Conservation (phyloP, 2,329 filamentous ascomycete genomes). For the Talaromyces sp. region DNA sequence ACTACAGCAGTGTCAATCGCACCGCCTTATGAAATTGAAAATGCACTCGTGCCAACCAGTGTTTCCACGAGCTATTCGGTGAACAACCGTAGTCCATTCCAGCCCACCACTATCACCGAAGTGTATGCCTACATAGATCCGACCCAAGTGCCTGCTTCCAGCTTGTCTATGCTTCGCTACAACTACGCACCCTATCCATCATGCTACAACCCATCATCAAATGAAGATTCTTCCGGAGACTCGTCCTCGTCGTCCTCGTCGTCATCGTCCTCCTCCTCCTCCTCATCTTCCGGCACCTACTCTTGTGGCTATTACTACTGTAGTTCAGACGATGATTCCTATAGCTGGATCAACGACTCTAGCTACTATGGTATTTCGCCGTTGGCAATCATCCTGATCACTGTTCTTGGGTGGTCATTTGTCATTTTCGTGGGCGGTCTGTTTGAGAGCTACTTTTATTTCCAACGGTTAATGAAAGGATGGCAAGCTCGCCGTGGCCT, state of each 20-base stretch:
- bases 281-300: background rate
- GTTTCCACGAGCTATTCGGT: slow-evolving; percentile 23
- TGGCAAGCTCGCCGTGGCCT: slow-evolving; percentile 34
- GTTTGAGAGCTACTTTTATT: slow-evolving; percentile 30
- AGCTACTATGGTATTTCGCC: slow-evolving; percentile 24
- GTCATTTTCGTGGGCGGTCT: slow-evolving; percentile 28
- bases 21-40: slow-evolving; percentile 20
- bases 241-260: slow-evolving; percentile 5
- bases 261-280: background rate
- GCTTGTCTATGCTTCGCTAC: slow-evolving; percentile 24
- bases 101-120: slow-evolving; percentile 26
- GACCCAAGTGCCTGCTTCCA: slow-evolving; percentile 26
- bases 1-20: slow-evolving; percentile 23
- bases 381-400: slow-evolving; percentile 26
- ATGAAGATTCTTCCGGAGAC: slow-evolving; percentile 8
- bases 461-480: slow-evolving; percentile 32
- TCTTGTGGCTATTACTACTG: slow-evolving; percentile 11
- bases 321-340: slow-evolving; percentile 17
- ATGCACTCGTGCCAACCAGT: slow-evolving; percentile 23
- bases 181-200: slow-evolving; percentile 15
- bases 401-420: slow-evolving; percentile 27
- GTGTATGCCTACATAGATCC: slow-evolving; percentile 28
- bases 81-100: slow-evolving; percentile 24
- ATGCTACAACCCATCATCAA: slow-evolving; percentile 10
- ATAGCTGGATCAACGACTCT: slow-evolving; percentile 24